These are phyloP conservation scores for Ogataea trehalophila DNA, from an alignment of 805 yeast species.

Conservation along the genomic window DNA sequence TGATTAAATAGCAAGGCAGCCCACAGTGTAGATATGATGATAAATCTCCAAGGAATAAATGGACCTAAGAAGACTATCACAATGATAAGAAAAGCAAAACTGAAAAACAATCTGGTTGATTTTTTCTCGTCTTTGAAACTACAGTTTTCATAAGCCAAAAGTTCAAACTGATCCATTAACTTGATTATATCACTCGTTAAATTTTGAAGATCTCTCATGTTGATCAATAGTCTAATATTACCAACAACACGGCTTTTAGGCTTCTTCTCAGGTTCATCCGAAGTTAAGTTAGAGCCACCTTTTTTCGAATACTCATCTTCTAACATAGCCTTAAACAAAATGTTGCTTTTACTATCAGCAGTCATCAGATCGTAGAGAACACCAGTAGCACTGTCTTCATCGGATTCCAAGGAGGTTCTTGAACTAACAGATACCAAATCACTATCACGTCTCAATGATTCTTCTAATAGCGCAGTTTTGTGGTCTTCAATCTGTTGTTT, in stretches of 20 bases:
- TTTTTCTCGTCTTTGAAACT: conserved; percentile 66
- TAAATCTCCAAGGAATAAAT: conserved; percentile 59
- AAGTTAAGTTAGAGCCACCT: conserved; percentile 1
- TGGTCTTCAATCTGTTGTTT: conserved; percentile 3
- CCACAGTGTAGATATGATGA: conserved; percentile 62
- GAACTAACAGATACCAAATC: conserved; percentile 12
- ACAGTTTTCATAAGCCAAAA: conserved; percentile 54
- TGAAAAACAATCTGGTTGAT: conserved; percentile 57
- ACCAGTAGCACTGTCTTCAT: conserved; percentile 10
- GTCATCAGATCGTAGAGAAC: conserved; percentile 14
- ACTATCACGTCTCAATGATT: conserved; percentile 5
- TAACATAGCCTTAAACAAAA: conserved; percentile 10
- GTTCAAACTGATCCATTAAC: conserved; percentile 47
- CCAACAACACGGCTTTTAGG: conserved; percentile 10
- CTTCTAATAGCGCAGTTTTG: conserved; percentile 9
- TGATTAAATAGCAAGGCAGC: conserved; percentile 45
- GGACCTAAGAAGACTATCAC: conserved; percentile 39
- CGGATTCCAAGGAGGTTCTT: conserved; percentile 14
- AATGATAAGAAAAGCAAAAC: conserved; percentile 35
- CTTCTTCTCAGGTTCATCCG: conserved; percentile 3
- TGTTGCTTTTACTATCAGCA: conserved; percentile 11
- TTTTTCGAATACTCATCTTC: conserved; percentile 7
- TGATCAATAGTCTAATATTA: conserved; percentile 44
- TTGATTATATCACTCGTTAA: conserved; percentile 51
- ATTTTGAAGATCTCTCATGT: conserved; percentile 71